Conservation (phyloP, 2,329 filamentous ascomycete genomes). For the Pleoardoris graminearum region DNA sequence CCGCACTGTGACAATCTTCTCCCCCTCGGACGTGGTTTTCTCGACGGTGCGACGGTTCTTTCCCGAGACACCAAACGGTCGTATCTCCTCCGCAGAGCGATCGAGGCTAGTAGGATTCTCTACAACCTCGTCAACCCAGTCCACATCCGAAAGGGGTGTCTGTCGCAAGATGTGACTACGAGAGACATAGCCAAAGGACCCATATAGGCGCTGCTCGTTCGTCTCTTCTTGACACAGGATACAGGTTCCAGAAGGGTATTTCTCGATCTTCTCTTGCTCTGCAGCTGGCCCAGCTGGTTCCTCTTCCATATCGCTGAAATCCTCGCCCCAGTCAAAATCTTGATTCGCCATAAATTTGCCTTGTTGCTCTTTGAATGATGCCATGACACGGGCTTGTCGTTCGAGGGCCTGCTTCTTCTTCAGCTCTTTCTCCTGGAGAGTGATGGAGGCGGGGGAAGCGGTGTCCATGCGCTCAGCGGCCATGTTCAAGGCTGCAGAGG, state of each 20-base stretch:
- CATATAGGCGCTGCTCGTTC: slow-evolving; percentile 84
- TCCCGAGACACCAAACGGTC: slow-evolving; percentile 88
- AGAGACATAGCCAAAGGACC: slow-evolving; percentile 87
- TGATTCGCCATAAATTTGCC: slow-evolving; percentile 92
- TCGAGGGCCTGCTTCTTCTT: slow-evolving; percentile 92
- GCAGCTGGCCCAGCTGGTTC: slow-evolving; percentile 61
- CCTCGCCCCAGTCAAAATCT: slow-evolving; percentile 84
- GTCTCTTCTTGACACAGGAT: slow-evolving; percentile 97
- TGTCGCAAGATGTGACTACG: slow-evolving; percentile 85
- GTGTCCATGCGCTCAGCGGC: slow-evolving; percentile 79
- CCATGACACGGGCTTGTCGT: slow-evolving; percentile 92
- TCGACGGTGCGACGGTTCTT: slow-evolving; percentile 79
- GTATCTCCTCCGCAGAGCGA: slow-evolving; percentile 76
- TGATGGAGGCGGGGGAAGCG: slow-evolving; percentile 72
- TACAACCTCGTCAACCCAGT: slow-evolving; percentile 81
- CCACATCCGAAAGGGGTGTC: slow-evolving; percentile 78
- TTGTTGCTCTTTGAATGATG: slow-evolving; percentile 96
- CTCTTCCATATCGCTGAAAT: slow-evolving; percentile 74
- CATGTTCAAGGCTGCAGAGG: slow-evolving; percentile 63
- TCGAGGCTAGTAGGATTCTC: slow-evolving; percentile 82
- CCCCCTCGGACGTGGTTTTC: slow-evolving; percentile 74
- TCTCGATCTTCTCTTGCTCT: slow-evolving; percentile 76
- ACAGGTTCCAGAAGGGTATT: slow-evolving; percentile 89
- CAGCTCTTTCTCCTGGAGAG: slow-evolving; percentile 68
- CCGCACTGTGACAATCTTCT: slow-evolving; percentile 71